Conservation (phyloP, 2,329 filamentous ascomycete species). For the Colletotrichum nymphaeae region DNA sequence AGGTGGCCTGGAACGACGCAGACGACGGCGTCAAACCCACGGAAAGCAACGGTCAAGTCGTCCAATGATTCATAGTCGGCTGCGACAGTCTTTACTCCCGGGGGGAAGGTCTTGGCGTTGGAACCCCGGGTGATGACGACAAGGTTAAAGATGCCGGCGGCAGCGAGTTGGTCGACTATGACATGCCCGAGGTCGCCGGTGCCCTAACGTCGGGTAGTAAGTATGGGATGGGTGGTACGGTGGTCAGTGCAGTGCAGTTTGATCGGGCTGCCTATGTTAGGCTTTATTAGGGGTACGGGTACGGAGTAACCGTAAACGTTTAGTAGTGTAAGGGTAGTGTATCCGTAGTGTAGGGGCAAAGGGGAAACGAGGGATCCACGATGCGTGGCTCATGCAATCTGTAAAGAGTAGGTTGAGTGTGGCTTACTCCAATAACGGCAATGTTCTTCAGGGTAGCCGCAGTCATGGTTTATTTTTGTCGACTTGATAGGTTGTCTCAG, state of each 20-base stretch:
- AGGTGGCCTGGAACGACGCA: constrained; percentile 53
- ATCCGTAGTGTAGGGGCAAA: background rate
- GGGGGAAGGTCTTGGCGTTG: constrained; percentile 51
- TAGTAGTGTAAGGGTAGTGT: too few relatives aligned
- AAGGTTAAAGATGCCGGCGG: constrained; percentile 47
- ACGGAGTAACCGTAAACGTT: too few relatives aligned
- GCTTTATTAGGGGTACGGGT: background rate
- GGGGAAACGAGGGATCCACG: background rate
- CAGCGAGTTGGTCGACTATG: constrained; percentile 43
- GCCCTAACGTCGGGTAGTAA: constrained; percentile 3
- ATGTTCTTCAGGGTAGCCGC: background rate
- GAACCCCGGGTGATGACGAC: constrained; percentile 49
- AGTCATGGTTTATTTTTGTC: background rate
- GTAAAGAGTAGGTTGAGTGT: background rate
- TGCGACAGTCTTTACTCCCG: constrained; percentile 42
- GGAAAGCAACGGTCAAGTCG: constrained; percentile 62
- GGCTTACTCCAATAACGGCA: constrained; percentile 17
- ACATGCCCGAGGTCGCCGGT: constrained; percentile 48
- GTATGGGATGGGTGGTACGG: background rate
- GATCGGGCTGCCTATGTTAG: background rate
- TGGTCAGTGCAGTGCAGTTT: constrained; percentile 10
- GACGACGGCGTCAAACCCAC: constrained; percentile 68
- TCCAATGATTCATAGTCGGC: constrained; percentile 50
- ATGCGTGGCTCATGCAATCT: background rate
- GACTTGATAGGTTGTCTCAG: constrained; percentile 3